phyloP scores from a whole-genome alignment of 2,329 filamentous ascomycete species.

The Calonectria pseudoturangicola region DNA sequence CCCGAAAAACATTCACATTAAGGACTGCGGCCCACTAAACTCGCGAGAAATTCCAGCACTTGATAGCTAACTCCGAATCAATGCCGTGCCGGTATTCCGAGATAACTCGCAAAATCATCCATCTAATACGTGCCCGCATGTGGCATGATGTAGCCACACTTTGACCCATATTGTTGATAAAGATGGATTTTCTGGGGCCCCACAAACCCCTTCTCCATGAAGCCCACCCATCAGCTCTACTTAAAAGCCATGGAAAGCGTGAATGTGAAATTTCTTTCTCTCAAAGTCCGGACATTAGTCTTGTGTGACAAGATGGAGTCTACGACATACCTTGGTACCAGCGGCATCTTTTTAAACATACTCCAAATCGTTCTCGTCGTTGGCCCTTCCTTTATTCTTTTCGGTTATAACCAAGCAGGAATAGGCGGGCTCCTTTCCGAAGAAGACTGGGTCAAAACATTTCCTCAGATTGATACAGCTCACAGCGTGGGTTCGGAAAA shows the following conservation, averaged over 20 bases:
- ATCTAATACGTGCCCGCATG: neutral
- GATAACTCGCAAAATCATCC: neutral
- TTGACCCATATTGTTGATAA: neutral
- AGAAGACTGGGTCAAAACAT: conserved; percentile 10
- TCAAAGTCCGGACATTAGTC: neutral
- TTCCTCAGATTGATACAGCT: conserved; percentile 2
- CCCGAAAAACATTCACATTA: neutral
- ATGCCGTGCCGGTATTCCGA: neutral
- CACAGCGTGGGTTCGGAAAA: neutral
- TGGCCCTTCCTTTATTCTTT: neutral
- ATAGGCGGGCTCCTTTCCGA: neutral
- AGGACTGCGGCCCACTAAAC: neutral
- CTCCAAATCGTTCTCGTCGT: neutral
- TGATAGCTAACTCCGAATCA: neutral
- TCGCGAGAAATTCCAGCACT: neutral
- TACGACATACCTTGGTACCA: neutral
- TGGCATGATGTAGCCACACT: neutral
- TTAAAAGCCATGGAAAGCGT: neutral
- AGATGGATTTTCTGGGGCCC: neutral
- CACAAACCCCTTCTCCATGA: neutral
- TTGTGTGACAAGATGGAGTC: neutral
- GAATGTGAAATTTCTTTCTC: neutral
- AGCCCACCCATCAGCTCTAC: neutral
- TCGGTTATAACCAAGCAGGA: conserved; percentile 5
- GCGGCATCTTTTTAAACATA: neutral